Evolutionary conservation across 2,329 filamentous ascomycete species (phyloP).

Genomic region (Botryotinia convoluta): DNA sequence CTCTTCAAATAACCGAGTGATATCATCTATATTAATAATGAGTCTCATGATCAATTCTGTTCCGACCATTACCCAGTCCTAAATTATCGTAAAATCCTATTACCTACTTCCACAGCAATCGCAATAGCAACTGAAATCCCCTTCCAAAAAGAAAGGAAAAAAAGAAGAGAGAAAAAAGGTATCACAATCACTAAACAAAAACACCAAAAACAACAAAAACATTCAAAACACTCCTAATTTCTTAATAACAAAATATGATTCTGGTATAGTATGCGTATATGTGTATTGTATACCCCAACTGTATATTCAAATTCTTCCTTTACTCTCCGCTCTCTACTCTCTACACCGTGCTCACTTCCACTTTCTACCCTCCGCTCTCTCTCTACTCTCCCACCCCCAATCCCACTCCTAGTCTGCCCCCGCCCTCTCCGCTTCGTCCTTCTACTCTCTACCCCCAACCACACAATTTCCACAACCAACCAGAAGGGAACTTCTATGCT

Average conservation of each 20-base stretch:
- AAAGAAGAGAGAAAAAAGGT: background rate
- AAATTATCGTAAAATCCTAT: background rate
- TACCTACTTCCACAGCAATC: background rate
- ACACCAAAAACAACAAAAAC: background rate
- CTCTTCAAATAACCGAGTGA: background rate
- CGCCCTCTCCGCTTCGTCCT: background rate
- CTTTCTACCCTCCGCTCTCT: background rate
- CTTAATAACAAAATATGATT: background rate
- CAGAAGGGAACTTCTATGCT: background rate
- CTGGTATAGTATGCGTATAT: background rate
- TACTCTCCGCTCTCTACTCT: background rate
- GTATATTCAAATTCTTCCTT: background rate
- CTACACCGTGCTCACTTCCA: background rate
- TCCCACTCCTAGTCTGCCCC: background rate
- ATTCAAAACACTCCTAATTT: background rate
- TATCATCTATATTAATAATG: background rate
- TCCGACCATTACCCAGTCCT: background rate
- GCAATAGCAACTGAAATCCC: background rate
- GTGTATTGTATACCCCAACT: background rate
- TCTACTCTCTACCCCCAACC: background rate
- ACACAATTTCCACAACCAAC: background rate
- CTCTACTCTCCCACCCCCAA: background rate
- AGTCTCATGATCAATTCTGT: background rate
- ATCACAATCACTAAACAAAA: background rate
- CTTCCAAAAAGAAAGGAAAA: background rate